A percentile compares a stretch with the other conserved stretches of the same genome.
Evolutionary conservation across 2,329 filamentous ascomycete genomes (phyloP).

Genomic region (Pseudogymnoascus sp.): DNA sequence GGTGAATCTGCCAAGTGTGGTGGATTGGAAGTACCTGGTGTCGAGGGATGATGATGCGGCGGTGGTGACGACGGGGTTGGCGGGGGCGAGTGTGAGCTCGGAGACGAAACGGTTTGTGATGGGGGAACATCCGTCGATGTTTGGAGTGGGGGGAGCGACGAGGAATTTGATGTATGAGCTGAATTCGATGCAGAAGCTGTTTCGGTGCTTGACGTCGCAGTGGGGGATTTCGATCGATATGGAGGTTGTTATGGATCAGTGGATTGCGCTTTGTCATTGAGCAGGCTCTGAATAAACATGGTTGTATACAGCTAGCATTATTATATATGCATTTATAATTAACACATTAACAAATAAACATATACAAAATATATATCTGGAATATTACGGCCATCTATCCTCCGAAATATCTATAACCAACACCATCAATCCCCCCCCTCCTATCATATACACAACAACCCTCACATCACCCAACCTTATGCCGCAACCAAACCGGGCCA

Average conservation of each 20-base stretch:
- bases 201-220: constrained; percentile 35
- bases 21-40: constrained; percentile 35
- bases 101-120: constrained; percentile 33
- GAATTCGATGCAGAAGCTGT: constrained; percentile 39
- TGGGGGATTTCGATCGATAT: constrained; percentile 39
- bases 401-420: neutral
- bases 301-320: neutral
- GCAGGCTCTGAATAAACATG: neutral
- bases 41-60: constrained; percentile 21
- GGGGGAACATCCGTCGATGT: constrained; percentile 21
- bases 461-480: neutral
- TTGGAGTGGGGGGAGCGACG: constrained; percentile 21
- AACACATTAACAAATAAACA: neutral
- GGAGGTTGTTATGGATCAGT: constrained; percentile 35
- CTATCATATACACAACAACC: neutral
- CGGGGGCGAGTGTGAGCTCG: constrained; percentile 20
- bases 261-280: constrained; percentile 37
- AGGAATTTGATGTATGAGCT: constrained; percentile 38
- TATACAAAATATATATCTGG: neutral
- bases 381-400: neutral
- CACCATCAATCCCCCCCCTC: neutral
- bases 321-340: neutral
- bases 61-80: constrained; percentile 20
- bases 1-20: constrained; percentile 31
- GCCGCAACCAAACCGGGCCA: constrained; percentile 12